Base-by-base conservation (phyloP, 768 basidiomycete species). In the Pholiota molesta region DNA sequence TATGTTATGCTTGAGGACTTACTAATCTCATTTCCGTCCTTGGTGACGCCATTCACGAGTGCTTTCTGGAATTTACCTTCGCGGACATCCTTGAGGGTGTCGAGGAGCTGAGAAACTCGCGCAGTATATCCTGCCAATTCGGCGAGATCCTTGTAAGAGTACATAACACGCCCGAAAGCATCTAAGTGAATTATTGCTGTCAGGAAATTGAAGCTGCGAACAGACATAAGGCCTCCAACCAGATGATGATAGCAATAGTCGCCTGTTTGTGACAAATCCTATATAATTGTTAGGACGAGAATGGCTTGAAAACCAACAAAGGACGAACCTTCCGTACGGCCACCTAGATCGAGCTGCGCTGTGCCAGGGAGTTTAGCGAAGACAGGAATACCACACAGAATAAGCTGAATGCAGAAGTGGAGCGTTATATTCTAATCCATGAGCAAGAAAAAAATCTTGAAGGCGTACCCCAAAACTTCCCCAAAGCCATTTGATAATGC, bases 241-340 rank as follows among this genome's bases (percentile, higher is more conserved):
- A 62, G 91, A 92, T 3, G 94, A 86, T n/a, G 94, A 95, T 16
- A 97, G 77, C 10, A 97, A 77, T 40, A 97, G 82, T 21, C 95
- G 84, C 57, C 95, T 81, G 71, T 99, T 99, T n/a, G 97, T 99
- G 16, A 99, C 92, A 71, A 99, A 98, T 54, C 94, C 95, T 95
- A 63, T 16, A 13, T 1, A 55, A 52, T 28, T 45, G 39, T 45
- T 42, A 55, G 37, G 37, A 59, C 26, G 55, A 55, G 21, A 47
- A 37, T 45, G 40, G 9, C 4, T 11, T 44, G 19, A 29, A 28
- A 13, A 33, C 26, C 39, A 42, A 14, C 9, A 29, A 23, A 23
- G 40, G 57, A 31, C 39, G 21, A 28, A 91, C 95, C 92, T 83
- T 98, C 95, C 1, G 97, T 97, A 60, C 96, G 83, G 21, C 86